These are phyloP conservation scores for Nasturtium officinale DNA, from an alignment of 345 rosid genomes.

Conservation along the genomic window DNA sequence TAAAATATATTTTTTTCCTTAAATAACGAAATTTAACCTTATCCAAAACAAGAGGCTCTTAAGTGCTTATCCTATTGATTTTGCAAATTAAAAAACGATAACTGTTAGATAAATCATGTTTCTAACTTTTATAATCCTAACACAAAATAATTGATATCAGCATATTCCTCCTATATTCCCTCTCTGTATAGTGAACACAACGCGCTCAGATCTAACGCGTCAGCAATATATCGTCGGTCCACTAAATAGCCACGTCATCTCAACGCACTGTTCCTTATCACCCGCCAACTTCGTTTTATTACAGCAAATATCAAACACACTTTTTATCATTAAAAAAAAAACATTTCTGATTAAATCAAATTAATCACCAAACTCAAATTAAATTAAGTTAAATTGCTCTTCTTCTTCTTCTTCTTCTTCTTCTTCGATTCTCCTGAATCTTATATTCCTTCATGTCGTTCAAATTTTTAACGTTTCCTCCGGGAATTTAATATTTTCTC, in stretches of 20 bases:
- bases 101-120: too few species aligned
- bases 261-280: slow-evolving; percentile 1
- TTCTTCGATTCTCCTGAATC: slow-evolving; percentile 24
- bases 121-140: too few species aligned
- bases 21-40: neutral
- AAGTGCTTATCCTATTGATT: too few species aligned
- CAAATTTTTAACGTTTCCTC: neutral
- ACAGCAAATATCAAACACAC: slow-evolving; percentile 17
- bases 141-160: neutral
- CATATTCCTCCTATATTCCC: slow-evolving; percentile 3
- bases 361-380: slow-evolving; percentile 23
- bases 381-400: neutral
- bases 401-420: slow-evolving; percentile 22
- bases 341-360: neutral
- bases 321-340: too few species aligned
- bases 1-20: too few species aligned
- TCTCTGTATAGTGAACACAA: neutral
- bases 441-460: slow-evolving; percentile 11
- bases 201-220: slow-evolving; percentile 30
- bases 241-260: slow-evolving; percentile 33
- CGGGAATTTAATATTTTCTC: slow-evolving; percentile 23
- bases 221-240: slow-evolving; percentile 18
- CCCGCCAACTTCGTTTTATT: slow-evolving; percentile 27
- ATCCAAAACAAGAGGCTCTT: neutral
- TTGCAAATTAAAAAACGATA: too few species aligned